Base-by-base conservation (phyloP, 495 filamentous ascomycete species). In the Poronia punctata region DNA sequence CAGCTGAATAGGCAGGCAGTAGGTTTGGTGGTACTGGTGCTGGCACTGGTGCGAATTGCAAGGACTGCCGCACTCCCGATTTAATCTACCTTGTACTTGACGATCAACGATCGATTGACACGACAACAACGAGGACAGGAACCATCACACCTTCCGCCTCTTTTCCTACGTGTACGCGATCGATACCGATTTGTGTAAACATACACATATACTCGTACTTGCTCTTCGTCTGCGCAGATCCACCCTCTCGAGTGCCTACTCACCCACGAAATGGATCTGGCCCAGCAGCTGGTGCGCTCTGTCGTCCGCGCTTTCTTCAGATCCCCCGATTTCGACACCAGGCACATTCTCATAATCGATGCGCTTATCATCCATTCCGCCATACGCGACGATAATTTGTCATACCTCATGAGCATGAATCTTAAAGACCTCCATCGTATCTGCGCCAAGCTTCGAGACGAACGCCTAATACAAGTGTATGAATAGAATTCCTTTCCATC, bases 301-400 rank as follows among this genome's bases (percentile, higher is more conserved):
- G 82, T 89, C 37, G 82, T 80, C 43, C 90, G 92, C 57, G 82
- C 88, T 39, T 97, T 99, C 74, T 94, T 94, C 68, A 53, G 48
- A 14, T 38, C 43, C 3, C 49, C 46, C 36, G 52, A 55, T 17
- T 23, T 46, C 7, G 78, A 88, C 37, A 88, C 83, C 34, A 78
- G 88, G 43, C 83, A 95, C 52, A 83, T 94, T 45, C 76, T 96
- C 19, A 79, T 95, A 12, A 66, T 99, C 23, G 92, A 99, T 74
- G 88, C 93, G 40, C 76, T 99, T 36, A 79, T 93, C 50, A 77
- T 88, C 24, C 92, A 99, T 66, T 87, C 84, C 46, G 84, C 85
- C 28, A 72, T 97, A 14, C 83, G 83, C 49, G 86, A 93, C 51
- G 81, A 87, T 50, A 93, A 97, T 50, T 74, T 97, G 9, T 86